phyloP scores from a whole-genome alignment of 441 rosid genomes.

The Erysimum pusillum region DNA sequence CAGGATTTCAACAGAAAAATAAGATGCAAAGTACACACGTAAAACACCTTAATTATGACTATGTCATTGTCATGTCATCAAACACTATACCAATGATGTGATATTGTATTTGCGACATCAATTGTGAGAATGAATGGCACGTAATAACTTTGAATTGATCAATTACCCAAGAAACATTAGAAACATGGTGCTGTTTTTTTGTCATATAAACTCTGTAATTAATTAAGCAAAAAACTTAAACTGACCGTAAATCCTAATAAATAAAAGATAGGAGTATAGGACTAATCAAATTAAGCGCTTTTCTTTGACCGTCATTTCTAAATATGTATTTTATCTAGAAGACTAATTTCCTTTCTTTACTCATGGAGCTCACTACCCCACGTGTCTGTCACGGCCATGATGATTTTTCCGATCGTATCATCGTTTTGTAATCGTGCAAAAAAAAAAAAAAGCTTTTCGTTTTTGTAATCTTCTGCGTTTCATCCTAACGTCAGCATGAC shows the following conservation, averaged over 20 bases:
- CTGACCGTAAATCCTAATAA: not conserved
- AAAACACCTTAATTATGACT: not conserved
- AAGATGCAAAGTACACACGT: not conserved
- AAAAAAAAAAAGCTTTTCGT: not conserved
- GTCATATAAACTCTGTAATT: not conserved
- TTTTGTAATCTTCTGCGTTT: constrained; percentile 24
- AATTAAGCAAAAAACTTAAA: not conserved
- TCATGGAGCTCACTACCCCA: constrained; percentile 36
- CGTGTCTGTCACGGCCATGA: constrained; percentile 37
- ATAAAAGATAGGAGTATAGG: not conserved
- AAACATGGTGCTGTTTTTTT: not conserved
- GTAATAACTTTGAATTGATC: not conserved
- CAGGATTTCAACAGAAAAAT: not conserved
- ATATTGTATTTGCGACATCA: not conserved
- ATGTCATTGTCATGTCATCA: not conserved
- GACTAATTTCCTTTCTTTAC: constrained; percentile 12
- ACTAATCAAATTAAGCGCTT: constrained; percentile 12
- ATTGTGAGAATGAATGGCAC: not conserved
- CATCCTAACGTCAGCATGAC: constrained; percentile 43
- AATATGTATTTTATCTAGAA: not conserved
- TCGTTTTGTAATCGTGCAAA: constrained; percentile 34
- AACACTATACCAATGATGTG: not conserved
- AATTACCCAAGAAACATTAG: not conserved
- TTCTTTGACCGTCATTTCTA: constrained; percentile 38
- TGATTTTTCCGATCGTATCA: constrained; percentile 28